phyloP scores from a whole-genome alignment of 495 filamentous ascomycete species.

The Pseudoneurospora amorphoporcata region DNA sequence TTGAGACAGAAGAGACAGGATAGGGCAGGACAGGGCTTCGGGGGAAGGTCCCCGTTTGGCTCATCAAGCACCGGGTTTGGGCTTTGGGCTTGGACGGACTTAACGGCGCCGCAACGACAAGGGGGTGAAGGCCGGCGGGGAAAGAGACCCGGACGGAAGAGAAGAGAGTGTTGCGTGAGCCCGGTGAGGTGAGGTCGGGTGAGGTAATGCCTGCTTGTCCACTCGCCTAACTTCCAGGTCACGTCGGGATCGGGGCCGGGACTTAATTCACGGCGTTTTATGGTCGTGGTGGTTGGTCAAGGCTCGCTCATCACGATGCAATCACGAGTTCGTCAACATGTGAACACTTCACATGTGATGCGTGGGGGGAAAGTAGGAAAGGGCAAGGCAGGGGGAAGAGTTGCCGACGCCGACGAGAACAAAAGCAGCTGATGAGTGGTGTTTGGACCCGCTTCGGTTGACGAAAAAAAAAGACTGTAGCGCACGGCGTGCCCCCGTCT shows the following conservation, averaged over 20 bases:
- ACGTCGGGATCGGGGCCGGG: neutral
- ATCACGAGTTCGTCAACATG: neutral
- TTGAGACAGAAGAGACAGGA: neutral
- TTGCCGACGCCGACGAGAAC: neutral
- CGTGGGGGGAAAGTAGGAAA: neutral
- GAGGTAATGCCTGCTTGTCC: neutral
- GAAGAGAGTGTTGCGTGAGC: neutral
- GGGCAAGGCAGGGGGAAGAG: neutral
- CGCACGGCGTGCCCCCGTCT: neutral
- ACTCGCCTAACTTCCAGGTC: too few relatives aligned
- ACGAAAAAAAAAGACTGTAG: neutral
- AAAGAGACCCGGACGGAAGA: neutral
- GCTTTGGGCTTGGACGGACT: neutral
- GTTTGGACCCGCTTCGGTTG: neutral
- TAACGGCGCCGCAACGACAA: neutral
- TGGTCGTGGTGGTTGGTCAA: neutral
- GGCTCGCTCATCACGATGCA: neutral
- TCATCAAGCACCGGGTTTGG: neutral
- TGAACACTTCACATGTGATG: neutral
- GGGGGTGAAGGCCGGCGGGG: neutral
- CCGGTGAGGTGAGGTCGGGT: neutral
- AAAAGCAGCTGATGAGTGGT: neutral
- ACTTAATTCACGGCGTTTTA: neutral
- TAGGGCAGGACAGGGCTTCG: neutral
- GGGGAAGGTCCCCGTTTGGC: neutral